A percentile compares a stretch with the other conserved stretches of the same genome.
Conservation (phyloP, 2,329 filamentous ascomycete species). For the Hirsutella minnesotensis region DNA sequence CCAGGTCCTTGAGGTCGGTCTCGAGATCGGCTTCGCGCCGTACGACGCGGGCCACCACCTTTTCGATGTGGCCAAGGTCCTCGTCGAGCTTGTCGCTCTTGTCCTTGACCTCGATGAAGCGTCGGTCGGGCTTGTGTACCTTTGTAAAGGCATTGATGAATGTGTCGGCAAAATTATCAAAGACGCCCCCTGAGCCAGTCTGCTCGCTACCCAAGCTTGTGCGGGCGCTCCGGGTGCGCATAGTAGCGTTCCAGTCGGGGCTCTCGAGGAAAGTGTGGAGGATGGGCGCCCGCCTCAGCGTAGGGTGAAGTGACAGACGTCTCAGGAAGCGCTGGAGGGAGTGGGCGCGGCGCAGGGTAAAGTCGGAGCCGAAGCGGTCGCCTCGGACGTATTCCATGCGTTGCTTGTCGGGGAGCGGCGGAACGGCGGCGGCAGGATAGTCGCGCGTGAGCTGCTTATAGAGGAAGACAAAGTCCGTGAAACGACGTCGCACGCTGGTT, state of each 20-base stretch:
- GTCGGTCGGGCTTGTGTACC: slow-evolving; percentile 85
- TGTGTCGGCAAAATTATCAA: slow-evolving; percentile 90
- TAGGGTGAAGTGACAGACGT: slow-evolving; percentile 76
- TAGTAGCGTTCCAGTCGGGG: slow-evolving; percentile 91
- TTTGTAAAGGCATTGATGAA: slow-evolving; percentile 97
- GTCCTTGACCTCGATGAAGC: slow-evolving; percentile 89
- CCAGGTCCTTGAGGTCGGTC: slow-evolving; percentile 76
- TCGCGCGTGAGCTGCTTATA: slow-evolving; percentile 82
- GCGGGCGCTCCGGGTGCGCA: slow-evolving; percentile 65
- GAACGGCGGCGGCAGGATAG: slow-evolving; percentile 84
- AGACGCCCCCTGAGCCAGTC: slow-evolving; percentile 51
- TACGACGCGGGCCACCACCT: slow-evolving; percentile 85
- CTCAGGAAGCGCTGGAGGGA: slow-evolving; percentile 86
- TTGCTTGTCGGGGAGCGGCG: slow-evolving; percentile 93
- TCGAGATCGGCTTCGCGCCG: slow-evolving; percentile 82
- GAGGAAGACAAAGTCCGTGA: slow-evolving; percentile 95
- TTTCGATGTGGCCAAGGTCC: slow-evolving; percentile 85
- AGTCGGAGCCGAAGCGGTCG: slow-evolving; percentile 88
- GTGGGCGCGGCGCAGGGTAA: slow-evolving; percentile 77
- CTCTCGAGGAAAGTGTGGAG: slow-evolving; percentile 87
- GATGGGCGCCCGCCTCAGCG: slow-evolving; percentile 70
- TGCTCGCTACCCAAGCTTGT: slow-evolving; percentile 38
- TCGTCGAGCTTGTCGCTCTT: slow-evolving; percentile 90
- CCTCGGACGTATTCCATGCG: slow-evolving; percentile 98
- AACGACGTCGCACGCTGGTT: slow-evolving; percentile 74